A percentile compares a stretch with the other conserved stretches of the same genome.
Evolutionary conservation across 2,329 filamentous ascomycete species (phyloP).

Genomic region (Lomentospora prolificans): DNA sequence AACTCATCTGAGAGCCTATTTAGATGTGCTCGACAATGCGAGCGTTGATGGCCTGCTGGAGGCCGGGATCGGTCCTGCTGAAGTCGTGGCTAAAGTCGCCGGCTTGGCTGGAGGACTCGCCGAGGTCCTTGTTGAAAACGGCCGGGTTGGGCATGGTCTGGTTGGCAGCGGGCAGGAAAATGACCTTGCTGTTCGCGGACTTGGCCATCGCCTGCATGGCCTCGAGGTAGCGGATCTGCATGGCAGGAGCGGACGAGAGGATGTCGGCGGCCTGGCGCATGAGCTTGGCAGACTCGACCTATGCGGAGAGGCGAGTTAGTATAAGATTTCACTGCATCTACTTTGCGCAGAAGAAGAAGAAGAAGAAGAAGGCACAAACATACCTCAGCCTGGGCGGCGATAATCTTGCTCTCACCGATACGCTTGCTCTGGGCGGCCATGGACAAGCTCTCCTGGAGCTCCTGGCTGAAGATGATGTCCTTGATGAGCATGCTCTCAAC

Average conservation of each 20-base stretch:
- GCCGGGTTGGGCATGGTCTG: slow-evolving; percentile 47
- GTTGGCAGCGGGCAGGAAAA: slow-evolving; percentile 56
- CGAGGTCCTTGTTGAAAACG: slow-evolving; percentile 17
- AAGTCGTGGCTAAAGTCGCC: slow-evolving; percentile 37
- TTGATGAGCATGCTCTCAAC: slow-evolving; percentile 99
- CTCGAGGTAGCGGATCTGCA: slow-evolving; percentile 97
- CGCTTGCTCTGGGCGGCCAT: slow-evolving; percentile 99
- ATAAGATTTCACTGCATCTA: not conserved
- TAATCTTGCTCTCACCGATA: slow-evolving; percentile 97
- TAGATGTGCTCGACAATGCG: slow-evolving; percentile 80
- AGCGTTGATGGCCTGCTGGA: slow-evolving; percentile 75
- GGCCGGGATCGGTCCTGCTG: slow-evolving; percentile 46
- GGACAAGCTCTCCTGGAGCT: slow-evolving; percentile 89
- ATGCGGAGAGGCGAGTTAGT: slow-evolving; percentile 5
- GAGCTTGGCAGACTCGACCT: slow-evolving; percentile 87
- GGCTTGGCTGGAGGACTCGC: slow-evolving; percentile 35
- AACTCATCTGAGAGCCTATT: not conserved
- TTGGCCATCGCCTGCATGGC: slow-evolving; percentile 99
- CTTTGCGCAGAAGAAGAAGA: not conserved
- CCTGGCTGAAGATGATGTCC: slow-evolving; percentile 94
- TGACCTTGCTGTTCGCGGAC: slow-evolving; percentile 78
- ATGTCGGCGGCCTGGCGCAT: slow-evolving; percentile 93
- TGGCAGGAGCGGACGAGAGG: slow-evolving; percentile 79
- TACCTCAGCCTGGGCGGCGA: slow-evolving; percentile 83
- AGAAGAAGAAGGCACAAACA: slow-evolving; percentile 3